These are phyloP conservation scores for Omphalea diandra DNA, from an alignment of 441 rosid genomes.

Conservation along the genomic window DNA sequence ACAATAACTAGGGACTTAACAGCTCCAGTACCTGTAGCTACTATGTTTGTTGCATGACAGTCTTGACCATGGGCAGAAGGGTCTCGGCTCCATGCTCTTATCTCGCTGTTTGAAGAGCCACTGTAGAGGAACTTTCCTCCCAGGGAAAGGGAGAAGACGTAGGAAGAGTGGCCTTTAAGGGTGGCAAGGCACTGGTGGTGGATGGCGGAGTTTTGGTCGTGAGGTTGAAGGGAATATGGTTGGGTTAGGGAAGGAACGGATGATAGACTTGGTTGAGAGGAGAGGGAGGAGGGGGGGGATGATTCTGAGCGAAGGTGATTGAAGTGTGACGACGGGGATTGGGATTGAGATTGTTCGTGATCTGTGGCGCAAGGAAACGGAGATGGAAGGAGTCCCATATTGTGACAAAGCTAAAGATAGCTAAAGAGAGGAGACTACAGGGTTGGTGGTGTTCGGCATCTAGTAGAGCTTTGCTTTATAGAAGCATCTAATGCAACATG, in stretches of 20 bases:
- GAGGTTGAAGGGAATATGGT: slow-evolving; percentile 17
- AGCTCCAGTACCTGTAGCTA: slow-evolving; percentile 37
- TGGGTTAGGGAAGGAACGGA: slow-evolving; percentile 45
- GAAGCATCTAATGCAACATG: too few relatives aligned
- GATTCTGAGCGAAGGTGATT: slow-evolving; percentile 32
- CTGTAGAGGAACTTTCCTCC: slow-evolving; percentile 40
- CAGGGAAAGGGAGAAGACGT: slow-evolving; percentile 50
- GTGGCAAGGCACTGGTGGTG: slow-evolving; percentile 45
- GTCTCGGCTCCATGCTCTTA: slow-evolving; percentile 48
- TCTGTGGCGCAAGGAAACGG: not conserved
- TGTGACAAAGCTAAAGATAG: not conserved
- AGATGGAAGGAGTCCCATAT: slow-evolving; percentile 3
- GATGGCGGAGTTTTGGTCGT: slow-evolving; percentile 1
- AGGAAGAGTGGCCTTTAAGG: slow-evolving; percentile 45
- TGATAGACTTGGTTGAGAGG: slow-evolving; percentile 51
- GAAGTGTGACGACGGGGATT: not conserved
- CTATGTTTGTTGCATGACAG: slow-evolving; percentile 14
- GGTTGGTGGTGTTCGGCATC: not conserved
- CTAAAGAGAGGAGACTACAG: not conserved
- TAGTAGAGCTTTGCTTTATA: too few relatives aligned
- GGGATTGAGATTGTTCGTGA: slow-evolving; percentile 19
- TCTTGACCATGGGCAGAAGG: slow-evolving; percentile 13
- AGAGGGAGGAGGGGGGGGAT: slow-evolving; percentile 36
- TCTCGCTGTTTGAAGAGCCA: slow-evolving; percentile 53
- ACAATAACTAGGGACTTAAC: slow-evolving; percentile 53